A percentile compares a stretch with the other conserved stretches of the same genome.
Evolutionary conservation across 495 filamentous ascomycete species (phyloP).

Genomic region (Pyrenopolyporus hunteri): DNA sequence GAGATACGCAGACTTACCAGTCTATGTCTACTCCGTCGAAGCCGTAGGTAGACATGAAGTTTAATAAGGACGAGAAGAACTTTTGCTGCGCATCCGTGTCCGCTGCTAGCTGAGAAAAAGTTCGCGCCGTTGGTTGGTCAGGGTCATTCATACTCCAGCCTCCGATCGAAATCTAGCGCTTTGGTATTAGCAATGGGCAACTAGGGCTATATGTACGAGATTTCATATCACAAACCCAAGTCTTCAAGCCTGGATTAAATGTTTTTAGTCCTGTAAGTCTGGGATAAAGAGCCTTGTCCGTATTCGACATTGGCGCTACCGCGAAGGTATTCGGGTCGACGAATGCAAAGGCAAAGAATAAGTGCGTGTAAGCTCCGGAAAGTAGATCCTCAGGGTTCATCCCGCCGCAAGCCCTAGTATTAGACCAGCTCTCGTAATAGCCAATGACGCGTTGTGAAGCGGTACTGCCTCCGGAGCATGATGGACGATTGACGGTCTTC

Average conservation of each 20-base stretch:
- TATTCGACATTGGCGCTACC: slow-evolving; percentile 7
- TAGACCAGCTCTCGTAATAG: slow-evolving; percentile 6
- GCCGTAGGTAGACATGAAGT: slow-evolving; percentile 54
- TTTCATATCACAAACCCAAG: too few species aligned
- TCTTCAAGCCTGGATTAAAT: too few species aligned
- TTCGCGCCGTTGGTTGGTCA: slow-evolving; percentile 22
- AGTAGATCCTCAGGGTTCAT: slow-evolving; percentile 1
- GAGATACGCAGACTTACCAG: too few species aligned
- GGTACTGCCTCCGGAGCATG: neutral
- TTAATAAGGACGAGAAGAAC: slow-evolving; percentile 51
- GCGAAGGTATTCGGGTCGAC: slow-evolving; percentile 26
- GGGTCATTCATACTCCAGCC: slow-evolving; percentile 54
- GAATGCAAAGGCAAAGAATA: slow-evolving; percentile 41
- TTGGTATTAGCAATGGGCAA: slow-evolving; percentile 1
- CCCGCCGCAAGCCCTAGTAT: neutral
- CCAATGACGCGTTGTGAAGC: neutral
- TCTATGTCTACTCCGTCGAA: slow-evolving; percentile 66
- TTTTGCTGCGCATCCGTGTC: slow-evolving; percentile 41
- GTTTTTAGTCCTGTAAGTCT: too few species aligned
- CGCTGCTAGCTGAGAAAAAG: slow-evolving; percentile 26
- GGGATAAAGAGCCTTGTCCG: too few species aligned
- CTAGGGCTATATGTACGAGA: too few species aligned
- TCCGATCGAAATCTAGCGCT: slow-evolving; percentile 50
- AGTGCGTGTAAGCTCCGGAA: slow-evolving; percentile 27
- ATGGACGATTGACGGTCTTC: neutral